phyloP scores from a whole-genome alignment of 106 monocot species.

The Platanthera guangdongensis region DNA sequence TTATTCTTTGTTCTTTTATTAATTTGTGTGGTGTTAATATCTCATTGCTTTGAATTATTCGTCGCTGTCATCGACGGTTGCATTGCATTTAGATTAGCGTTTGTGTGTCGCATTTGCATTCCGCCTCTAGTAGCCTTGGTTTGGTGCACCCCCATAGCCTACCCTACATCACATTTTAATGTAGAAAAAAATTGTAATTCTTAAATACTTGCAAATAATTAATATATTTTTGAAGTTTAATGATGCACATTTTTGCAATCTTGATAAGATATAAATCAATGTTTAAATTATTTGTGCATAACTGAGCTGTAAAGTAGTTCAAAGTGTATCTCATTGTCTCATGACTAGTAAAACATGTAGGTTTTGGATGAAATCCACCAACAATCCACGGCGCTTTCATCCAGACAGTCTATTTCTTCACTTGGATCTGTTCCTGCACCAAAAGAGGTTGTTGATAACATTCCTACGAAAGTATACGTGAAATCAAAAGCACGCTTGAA shows the following conservation, averaged over 20 bases:
- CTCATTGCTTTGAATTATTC: no score
- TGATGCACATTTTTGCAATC: not conserved
- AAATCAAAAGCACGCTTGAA: slow-evolving; percentile 36
- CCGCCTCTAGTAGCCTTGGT: no score
- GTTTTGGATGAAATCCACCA: slow-evolving; percentile 99
- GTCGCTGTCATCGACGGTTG: no score
- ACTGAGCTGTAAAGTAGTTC: not conserved
- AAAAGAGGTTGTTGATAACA: slow-evolving; percentile 72
- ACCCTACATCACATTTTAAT: no score
- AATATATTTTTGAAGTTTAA: not conserved
- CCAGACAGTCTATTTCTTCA: slow-evolving; percentile 69
- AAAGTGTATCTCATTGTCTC: slow-evolving; percentile 2
- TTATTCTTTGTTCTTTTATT: no score
- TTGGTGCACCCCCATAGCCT: no score
- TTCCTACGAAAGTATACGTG: slow-evolving; percentile 57
- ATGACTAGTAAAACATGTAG: slow-evolving; percentile 23
- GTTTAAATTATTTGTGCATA: not conserved
- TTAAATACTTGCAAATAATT: not conserved
- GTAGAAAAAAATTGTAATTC: no score
- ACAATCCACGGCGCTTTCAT: slow-evolving; percentile 74
- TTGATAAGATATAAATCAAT: not conserved
- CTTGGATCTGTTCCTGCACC: slow-evolving; percentile 93
- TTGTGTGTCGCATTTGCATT: no score
- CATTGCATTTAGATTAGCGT: no score
- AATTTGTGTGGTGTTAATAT: no score